Base-by-base conservation (phyloP, 306 rosid species). In the Herpetospermum pedunculosum region DNA sequence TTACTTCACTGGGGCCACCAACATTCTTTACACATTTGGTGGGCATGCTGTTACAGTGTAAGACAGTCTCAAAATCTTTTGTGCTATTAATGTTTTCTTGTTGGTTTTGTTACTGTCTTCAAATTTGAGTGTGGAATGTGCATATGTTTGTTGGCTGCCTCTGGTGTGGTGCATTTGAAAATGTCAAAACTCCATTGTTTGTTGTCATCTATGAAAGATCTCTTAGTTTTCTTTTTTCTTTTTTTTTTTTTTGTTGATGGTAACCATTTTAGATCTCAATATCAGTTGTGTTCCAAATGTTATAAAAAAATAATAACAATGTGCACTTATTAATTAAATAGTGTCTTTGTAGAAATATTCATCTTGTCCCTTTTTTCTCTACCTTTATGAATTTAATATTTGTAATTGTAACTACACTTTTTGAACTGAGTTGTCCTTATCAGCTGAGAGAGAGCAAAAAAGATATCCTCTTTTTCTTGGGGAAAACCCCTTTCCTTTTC, bases 41-140 rank as follows among this genome's bases (percentile, higher is more conserved):
- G 98, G 98, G 76, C 98, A 94, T 85, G 98, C 98, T 68, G 98
- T 94, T 72, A 94, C 98, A 81, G 98, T 94, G 98, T 94, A 94
- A 86, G 95, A 83, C 88, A 81, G 4, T 59, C 75, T 35, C 37
- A 16, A 60, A 75, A 69, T 44, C 74, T 57, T 69, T 44, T 26
- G 26, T 69, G 55, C 44, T 23, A 68, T 53, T 37, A 52, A 28
- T 72, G 46, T 65, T 12, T 74, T 73, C 40, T 44, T 71, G 37
- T 49, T 58, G 54, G 40, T 18, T 58, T 57, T 46, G 21, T 26
- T 26, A 16, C 14, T 15, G 55, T 44, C 54, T 44, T 38, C 34
- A 52, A 25, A 41, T 40, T 40, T 8, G 10, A 60, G 69, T 60
- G 69, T 6, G 48, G 49, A 12, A 37, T 64, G n/a, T 64, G 72